Conservation (phyloP, 352 stramenopile species). For the Phytopythium ostracodes region DNA sequence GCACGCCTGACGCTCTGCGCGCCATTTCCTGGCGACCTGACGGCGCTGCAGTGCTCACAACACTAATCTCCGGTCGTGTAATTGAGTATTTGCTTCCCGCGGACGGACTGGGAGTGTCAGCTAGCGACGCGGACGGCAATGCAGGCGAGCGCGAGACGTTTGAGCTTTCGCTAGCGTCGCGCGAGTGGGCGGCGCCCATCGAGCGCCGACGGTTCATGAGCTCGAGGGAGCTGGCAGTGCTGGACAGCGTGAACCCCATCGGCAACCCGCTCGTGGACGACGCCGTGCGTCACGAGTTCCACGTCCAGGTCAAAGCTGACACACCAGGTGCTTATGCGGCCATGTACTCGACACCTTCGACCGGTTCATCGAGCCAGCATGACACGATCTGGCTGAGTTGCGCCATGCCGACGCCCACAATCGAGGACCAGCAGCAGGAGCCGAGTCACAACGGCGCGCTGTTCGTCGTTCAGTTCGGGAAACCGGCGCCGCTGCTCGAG, state of each 20-base stretch:
- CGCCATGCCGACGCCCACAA: constrained; percentile 11
- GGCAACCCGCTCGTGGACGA: constrained; percentile 40
- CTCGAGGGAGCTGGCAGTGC: constrained; percentile 39
- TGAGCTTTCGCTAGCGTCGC: constrained; percentile 40
- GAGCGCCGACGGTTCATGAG: constrained; percentile 46
- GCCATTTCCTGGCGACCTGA: constrained; percentile 70
- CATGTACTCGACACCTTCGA: constrained; percentile 26
- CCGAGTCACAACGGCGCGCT: background rate
- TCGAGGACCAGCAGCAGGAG: background rate
- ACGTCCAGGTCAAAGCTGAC: constrained; percentile 26
- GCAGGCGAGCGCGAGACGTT: constrained; percentile 39
- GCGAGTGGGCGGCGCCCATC: constrained; percentile 30
- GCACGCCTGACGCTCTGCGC: constrained; percentile 21
- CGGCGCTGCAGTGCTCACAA: constrained; percentile 62
- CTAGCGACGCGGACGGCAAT: constrained; percentile 5
- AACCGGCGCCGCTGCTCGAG: constrained; percentile 27
- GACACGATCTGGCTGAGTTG: constrained; percentile 54
- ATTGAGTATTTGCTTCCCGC: constrained; percentile 64
- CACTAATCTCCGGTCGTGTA: constrained; percentile 44
- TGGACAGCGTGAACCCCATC: constrained; percentile 39
- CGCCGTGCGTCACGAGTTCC: constrained; percentile 44
- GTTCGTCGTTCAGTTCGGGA: constrained; percentile 24
- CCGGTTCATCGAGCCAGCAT: background rate
- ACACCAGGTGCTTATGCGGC: constrained; percentile 31
- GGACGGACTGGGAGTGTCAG: constrained; percentile 16